A percentile compares a stretch with the other conserved stretches of the same genome.
Conservation (phyloP, 805 yeast species). For the Isabelozyma gotoi region DNA sequence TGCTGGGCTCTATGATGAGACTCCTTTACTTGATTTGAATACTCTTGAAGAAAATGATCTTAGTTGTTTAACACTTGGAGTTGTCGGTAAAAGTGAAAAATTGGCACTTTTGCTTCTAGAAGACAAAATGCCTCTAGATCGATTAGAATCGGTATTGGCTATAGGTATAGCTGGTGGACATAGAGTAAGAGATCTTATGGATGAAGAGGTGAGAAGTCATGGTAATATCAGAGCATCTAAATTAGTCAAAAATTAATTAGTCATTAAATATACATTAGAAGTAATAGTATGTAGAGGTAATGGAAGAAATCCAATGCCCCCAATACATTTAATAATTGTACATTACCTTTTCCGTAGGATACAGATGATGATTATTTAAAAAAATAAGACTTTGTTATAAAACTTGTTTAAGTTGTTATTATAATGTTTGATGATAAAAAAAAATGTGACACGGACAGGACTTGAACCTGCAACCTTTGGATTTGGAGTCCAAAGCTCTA, state of each 20-base stretch:
- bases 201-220: slow-evolving; percentile 72
- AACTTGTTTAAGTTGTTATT: neutral
- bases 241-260: slow-evolving; percentile 4
- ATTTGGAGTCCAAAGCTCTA: slow-evolving; percentile 49
- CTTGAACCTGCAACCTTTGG: slow-evolving; percentile 87
- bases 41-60: slow-evolving; percentile 81
- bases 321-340: no score
- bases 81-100: slow-evolving; percentile 79
- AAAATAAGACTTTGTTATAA: no score
- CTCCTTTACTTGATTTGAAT: slow-evolving; percentile 79
- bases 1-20: slow-evolving; percentile 75
- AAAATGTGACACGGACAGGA: slow-evolving; percentile 71
- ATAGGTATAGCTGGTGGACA: slow-evolving; percentile 88
- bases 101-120: slow-evolving; percentile 76
- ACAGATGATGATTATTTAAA: no score
- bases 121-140: slow-evolving; percentile 81
- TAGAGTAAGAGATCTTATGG: slow-evolving; percentile 81
- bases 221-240: slow-evolving; percentile 47
- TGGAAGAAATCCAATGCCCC: no score
- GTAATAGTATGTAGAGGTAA: neutral
- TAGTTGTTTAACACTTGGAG: slow-evolving; percentile 78
- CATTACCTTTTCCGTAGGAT: neutral
- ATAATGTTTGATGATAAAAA: neutral
- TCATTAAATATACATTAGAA: slow-evolving; percentile 32
- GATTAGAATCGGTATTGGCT: slow-evolving; percentile 70